These are phyloP conservation scores for Raffaelea ambrosiae DNA, from an alignment of 2,329 filamentous ascomycete genomes.

Conservation along the genomic window DNA sequence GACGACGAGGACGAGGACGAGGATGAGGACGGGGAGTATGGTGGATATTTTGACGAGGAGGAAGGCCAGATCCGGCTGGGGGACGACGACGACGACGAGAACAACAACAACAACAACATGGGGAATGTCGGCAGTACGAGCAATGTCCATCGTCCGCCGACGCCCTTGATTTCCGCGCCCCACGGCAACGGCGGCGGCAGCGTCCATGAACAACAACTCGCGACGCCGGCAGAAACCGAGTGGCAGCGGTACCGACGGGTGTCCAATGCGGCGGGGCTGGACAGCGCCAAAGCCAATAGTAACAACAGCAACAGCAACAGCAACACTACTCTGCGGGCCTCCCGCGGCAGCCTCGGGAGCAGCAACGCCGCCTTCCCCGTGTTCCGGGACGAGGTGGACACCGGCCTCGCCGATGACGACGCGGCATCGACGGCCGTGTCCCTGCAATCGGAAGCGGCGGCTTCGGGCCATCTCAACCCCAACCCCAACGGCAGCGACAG, in stretches of 20 bases:
- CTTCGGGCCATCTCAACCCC: too few relatives aligned
- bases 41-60: neutral
- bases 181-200: neutral
- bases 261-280: neutral
- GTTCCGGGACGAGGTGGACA: neutral
- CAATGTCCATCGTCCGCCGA: too few relatives aligned
- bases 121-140: too few relatives aligned
- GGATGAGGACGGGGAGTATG: constrained; percentile 19
- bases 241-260: constrained; percentile 52
- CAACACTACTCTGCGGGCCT: too few relatives aligned
- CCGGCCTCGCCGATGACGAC: neutral
- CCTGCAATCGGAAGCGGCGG: too few relatives aligned
- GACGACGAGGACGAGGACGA: constrained; percentile 42
- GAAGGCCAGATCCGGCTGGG: too few relatives aligned
- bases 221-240: constrained; percentile 46
- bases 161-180: neutral
- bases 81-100: neutral
- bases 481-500: too few relatives aligned
- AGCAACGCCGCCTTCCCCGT: neutral
- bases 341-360: too few relatives aligned
- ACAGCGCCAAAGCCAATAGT: too few relatives aligned
- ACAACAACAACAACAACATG: too few relatives aligned
- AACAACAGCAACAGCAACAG: too few relatives aligned
- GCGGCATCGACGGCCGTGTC: constrained; percentile 6
- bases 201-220: constrained; percentile 20